Percentiles rank a stretch among this genome's conserved stretches.
Evolutionary conservation across 2,329 filamentous ascomycete genomes (phyloP).

Genomic region (Fusarium begoniae): DNA sequence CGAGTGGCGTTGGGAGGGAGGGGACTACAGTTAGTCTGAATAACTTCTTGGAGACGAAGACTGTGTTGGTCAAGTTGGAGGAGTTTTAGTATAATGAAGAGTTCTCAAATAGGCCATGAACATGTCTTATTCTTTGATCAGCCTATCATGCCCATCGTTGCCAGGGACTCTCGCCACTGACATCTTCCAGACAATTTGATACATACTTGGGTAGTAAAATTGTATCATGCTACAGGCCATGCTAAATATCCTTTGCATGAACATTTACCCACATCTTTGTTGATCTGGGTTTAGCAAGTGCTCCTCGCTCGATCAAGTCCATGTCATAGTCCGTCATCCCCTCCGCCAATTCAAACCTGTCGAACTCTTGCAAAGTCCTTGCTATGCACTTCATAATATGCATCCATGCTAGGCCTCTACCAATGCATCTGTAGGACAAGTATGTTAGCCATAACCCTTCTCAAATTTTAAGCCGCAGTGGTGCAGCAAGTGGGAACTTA

Average conservation of each 20-base stretch:
- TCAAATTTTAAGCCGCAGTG: no score
- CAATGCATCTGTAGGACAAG: not conserved
- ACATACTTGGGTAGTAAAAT: no score
- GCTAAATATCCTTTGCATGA: not conserved
- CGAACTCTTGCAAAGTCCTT: not conserved
- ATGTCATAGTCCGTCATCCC: not conserved
- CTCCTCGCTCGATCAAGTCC: not conserved
- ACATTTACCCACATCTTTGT: not conserved
- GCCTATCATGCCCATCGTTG: no score
- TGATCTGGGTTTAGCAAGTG: not conserved
- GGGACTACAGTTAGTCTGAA: conserved; percentile 8
- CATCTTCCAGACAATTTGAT: no score
- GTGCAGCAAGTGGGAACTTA: not conserved
- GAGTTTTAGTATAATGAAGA: not conserved
- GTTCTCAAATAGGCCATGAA: no score
- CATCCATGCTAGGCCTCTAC: not conserved
- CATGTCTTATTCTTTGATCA: no score
- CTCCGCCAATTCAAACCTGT: not conserved
- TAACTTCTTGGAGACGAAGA: conserved; percentile 25
- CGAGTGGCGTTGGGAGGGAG: conserved; percentile 3
- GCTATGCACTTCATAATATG: not conserved
- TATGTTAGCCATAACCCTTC: not conserved
- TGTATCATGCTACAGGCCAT: no score
- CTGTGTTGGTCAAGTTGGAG: conserved; percentile 9
- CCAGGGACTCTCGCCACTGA: no score